Percentiles rank a stretch among this genome's conserved stretches.
Evolutionary conservation across 2,329 filamentous ascomycete genomes (phyloP).

Genomic region (Colletotrichum sp.): DNA sequence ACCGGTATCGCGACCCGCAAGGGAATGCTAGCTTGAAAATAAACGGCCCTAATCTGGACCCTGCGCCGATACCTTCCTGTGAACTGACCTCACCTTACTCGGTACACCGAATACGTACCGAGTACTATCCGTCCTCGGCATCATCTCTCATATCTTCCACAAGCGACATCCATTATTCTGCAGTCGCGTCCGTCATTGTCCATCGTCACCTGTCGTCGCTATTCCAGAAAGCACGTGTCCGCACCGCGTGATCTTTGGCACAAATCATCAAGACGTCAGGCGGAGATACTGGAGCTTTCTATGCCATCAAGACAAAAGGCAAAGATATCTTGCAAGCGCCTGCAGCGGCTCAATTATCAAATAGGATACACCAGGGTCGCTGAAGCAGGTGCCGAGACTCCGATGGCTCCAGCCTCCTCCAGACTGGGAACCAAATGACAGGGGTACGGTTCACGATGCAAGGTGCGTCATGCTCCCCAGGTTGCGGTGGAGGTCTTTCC

Average conservation of each 20-base stretch:
- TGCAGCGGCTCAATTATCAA: neutral
- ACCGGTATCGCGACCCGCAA: neutral
- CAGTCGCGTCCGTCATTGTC: neutral
- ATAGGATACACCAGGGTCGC: neutral
- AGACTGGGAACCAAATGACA: neutral
- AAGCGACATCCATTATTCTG: neutral
- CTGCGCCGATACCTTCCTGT: neutral
- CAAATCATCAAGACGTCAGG: neutral
- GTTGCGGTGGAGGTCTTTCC: neutral
- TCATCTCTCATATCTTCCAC: neutral
- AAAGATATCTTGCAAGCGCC: neutral
- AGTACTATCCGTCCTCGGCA: neutral
- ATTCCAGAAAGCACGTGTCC: neutral
- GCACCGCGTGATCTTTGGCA: neutral
- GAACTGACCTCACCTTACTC: neutral
- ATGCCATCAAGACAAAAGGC: neutral
- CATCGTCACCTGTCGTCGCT: neutral
- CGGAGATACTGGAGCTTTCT: neutral
- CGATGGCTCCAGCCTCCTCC: slow-evolving; percentile 1
- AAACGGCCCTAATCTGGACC: slow-evolving; percentile 20
- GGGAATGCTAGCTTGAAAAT: neutral
- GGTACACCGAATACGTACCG: neutral
- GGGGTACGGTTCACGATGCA: neutral
- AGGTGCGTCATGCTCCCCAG: slow-evolving; percentile 19
- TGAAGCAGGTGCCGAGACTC: slow-evolving; percentile 4